Conservation (phyloP, 176 grass and related monocot genomes). For the Rhipidocladum racemiflorum region DNA sequence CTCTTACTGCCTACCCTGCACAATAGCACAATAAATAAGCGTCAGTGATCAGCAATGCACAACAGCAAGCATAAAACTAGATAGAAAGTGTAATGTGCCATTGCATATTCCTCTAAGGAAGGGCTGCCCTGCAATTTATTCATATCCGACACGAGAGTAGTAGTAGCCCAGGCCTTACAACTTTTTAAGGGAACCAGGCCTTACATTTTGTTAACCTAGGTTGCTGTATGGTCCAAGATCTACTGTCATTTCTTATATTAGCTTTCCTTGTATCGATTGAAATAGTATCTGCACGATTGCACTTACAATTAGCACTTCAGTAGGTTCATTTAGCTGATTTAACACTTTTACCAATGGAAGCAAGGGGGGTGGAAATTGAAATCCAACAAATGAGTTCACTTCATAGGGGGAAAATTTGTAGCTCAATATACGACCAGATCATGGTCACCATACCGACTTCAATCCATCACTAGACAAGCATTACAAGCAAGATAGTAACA, state of each 20-base stretch:
- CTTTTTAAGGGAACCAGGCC: too few relatives aligned
- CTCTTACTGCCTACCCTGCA: conserved; percentile 44
- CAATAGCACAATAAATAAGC: neutral
- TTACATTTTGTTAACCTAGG: neutral
- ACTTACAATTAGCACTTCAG: neutral
- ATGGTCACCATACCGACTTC: neutral
- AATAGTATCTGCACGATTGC: neutral
- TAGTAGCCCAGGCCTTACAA: too few relatives aligned
- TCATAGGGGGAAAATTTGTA: neutral
- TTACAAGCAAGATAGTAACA: neutral
- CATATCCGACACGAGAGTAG: neutral
- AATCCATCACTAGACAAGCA: neutral
- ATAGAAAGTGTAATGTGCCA: too few relatives aligned
- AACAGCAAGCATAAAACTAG: neutral
- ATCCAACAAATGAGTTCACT: neutral
- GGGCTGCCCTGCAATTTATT: too few relatives aligned
- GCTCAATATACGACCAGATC: neutral
- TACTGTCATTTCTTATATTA: neutral
- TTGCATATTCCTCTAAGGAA: neutral
- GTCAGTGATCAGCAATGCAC: neutral
- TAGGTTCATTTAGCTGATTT: neutral
- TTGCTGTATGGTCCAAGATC: neutral
- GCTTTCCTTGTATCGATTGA: neutral
- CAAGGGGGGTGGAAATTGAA: neutral
- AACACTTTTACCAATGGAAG: neutral